Evolutionary conservation across 495 filamentous ascomycete genomes (phyloP).

Genomic region (Penicillium lagena): DNA sequence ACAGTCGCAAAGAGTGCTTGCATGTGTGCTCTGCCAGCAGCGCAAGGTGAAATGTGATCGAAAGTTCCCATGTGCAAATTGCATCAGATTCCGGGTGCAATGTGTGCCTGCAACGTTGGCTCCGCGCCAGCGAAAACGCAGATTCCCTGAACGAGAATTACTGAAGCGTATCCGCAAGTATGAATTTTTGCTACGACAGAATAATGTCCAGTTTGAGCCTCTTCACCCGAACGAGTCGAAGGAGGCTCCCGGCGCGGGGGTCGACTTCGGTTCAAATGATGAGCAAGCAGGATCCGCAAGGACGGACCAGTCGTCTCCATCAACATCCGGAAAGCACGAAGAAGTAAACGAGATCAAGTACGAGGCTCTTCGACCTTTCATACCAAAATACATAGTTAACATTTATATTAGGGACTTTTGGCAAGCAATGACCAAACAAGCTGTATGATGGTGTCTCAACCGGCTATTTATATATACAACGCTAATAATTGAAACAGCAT

Average conservation of each 20-base stretch:
- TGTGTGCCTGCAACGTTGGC: slow-evolving; percentile 41
- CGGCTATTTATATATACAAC: no score
- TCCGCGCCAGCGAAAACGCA: slow-evolving; percentile 36
- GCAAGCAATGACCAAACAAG: slow-evolving; percentile 38
- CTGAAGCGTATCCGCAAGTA: slow-evolving; percentile 45
- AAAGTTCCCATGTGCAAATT: slow-evolving; percentile 48
- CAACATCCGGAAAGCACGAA: slow-evolving; percentile 17
- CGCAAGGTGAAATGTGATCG: slow-evolving; percentile 55
- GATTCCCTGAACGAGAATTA: slow-evolving; percentile 49
- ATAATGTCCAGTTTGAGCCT: slow-evolving; percentile 47
- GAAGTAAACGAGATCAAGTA: slow-evolving; percentile 36
- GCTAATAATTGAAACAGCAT: slow-evolving; percentile 10
- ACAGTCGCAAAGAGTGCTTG: slow-evolving; percentile 42
- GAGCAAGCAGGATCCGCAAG: slow-evolving; percentile 9
- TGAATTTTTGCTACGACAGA: slow-evolving; percentile 44
- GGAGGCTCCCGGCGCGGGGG: slow-evolving; percentile 5
- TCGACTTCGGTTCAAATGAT: slow-evolving; percentile 18
- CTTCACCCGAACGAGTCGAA: slow-evolving; percentile 25
- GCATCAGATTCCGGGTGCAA: slow-evolving; percentile 27
- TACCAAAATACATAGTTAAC: no score
- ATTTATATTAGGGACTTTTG: slow-evolving; percentile 26
- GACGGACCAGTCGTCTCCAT: neutral
- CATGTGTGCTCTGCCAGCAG: slow-evolving; percentile 51
- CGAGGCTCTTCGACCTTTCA: slow-evolving; percentile 1
- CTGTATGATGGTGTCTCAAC: slow-evolving; percentile 22